Conservation (phyloP, 2,329 filamentous ascomycete genomes). For the Botrytis sinoallii region DNA sequence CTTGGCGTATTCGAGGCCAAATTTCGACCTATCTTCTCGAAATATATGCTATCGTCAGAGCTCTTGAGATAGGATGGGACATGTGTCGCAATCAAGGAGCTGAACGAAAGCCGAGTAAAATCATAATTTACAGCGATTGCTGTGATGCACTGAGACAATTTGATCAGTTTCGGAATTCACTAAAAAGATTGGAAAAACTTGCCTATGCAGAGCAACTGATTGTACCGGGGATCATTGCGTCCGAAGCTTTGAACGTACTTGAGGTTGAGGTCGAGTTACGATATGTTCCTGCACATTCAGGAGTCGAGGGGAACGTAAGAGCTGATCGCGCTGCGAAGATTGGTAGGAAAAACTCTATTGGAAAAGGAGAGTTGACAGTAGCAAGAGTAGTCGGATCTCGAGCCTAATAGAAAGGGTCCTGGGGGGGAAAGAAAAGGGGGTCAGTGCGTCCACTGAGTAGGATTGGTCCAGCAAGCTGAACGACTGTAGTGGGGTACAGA, state of each 20-base stretch:
- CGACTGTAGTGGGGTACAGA: not conserved
- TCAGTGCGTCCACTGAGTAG: not conserved
- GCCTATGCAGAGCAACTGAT: slow-evolving; percentile 15
- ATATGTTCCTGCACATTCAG: slow-evolving; percentile 19
- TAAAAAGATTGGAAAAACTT: not conserved
- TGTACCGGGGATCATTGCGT: slow-evolving; percentile 19
- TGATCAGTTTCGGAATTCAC: not conserved
- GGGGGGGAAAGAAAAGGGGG: not conserved
- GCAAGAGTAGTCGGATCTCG: slow-evolving; percentile 1
- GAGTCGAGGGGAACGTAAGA: slow-evolving; percentile 16
- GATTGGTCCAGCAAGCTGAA: slow-evolving; percentile 3
- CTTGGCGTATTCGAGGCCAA: slow-evolving; percentile 17
- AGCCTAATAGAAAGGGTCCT: not conserved
- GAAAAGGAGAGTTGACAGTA: not conserved
- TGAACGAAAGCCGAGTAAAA: slow-evolving; percentile 11
- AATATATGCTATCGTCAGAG: slow-evolving; percentile 20
- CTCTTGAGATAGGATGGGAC: slow-evolving; percentile 21
- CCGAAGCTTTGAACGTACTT: slow-evolving; percentile 17
- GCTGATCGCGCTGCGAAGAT: slow-evolving; percentile 19
- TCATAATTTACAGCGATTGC: slow-evolving; percentile 3
- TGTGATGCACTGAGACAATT: not conserved
- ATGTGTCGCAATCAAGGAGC: slow-evolving; percentile 6
- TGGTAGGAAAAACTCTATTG: slow-evolving; percentile 1
- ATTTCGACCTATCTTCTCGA: slow-evolving; percentile 16
- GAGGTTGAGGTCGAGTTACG: slow-evolving; percentile 16